Evolutionary conservation across 495 filamentous ascomycete species (phyloP), one percentile per base, ranked within the genome.

Genomic region (Pseudotulostoma volvatum): DNA sequence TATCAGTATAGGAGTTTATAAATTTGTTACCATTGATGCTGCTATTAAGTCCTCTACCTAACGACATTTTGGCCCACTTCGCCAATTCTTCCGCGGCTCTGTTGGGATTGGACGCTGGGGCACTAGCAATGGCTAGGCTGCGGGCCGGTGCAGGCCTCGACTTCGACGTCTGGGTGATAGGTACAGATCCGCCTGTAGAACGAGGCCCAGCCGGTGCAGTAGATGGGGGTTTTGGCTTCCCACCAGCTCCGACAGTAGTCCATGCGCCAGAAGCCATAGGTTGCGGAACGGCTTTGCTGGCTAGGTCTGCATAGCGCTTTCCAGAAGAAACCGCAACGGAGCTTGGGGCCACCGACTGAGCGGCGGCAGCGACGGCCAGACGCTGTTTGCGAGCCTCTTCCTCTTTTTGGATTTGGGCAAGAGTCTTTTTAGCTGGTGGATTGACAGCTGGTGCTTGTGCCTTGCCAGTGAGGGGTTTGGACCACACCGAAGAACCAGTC

Each of bases 391-490:
- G 81, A 18, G 70, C 68, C 52, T 96, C 90, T 48, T 97, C 90
- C 62, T 97, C 90, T 49, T 87, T 85, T 54, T 96, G 90, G 42
- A 96, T 96, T 41, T 96, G 88, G 35, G 83, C 82, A 20, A 96
- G 67, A 0, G 87, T 94, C 70, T 93, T 96, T 68, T 87, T 87
- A 20, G 73, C 60, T 16, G 64, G 52, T 13, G 67, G 52, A 7
- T 47, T 50, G 13, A 66, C 48, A 3, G 59, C 56, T 9, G 68
- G 55, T 31, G 68, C 50, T 8, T 57, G 59, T 44, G 51, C 53
- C 63, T 67, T 87, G 55, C 60, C 77, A 54, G 62, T 72, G 46
- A 72, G 59, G 57, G 63, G 77, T 53, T 76, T 81, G 51, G 57
- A 52, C 82, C 82, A 88, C 0, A 69, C 64, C 0, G 74, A 76